These are phyloP conservation scores for Pythium utonaiense DNA, from an alignment of 352 stramenopile species.

Conservation along the genomic window DNA sequence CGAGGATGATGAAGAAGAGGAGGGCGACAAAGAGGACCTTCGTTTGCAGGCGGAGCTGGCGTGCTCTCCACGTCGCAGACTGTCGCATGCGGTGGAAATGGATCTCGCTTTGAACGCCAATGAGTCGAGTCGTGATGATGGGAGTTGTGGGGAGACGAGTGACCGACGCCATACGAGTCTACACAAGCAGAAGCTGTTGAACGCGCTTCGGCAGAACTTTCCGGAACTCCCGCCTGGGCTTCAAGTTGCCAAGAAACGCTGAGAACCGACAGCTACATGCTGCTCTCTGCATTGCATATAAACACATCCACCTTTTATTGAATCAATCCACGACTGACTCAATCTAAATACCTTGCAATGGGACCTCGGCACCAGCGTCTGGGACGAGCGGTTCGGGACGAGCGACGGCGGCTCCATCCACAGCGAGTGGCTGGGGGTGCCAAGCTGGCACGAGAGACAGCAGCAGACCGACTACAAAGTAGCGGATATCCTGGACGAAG, in stretches of 20 bases:
- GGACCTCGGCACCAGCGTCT: conserved; percentile 44
- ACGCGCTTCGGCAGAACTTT: conserved; percentile 53
- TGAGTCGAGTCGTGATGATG: conserved; percentile 3
- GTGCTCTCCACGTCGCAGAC: conserved; percentile 43
- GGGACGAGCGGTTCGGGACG: conserved; percentile 38
- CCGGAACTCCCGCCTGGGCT: conserved; percentile 16
- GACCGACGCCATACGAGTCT: conserved; percentile 36
- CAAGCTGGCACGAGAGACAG: conserved; percentile 77
- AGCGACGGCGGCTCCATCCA: conserved; percentile 24
- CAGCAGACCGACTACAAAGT: conserved; percentile 71
- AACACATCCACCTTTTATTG: conserved; percentile 5
- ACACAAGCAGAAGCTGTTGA: conserved; percentile 65
- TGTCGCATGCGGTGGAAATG: conserved; percentile 50
- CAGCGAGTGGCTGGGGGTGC: conserved; percentile 56
- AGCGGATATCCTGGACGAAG: conserved; percentile 70
- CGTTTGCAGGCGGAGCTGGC: neutral
- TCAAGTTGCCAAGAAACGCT: conserved; percentile 15
- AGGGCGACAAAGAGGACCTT: conserved; percentile 11
- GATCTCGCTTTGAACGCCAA: conserved; percentile 39
- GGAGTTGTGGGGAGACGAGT: neutral
- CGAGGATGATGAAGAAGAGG: conserved; percentile 18
- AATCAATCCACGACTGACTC: neutral
- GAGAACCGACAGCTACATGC: neutral
- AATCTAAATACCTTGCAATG: conserved; percentile 73
- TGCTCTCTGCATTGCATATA: neutral